phyloP scores from a whole-genome alignment of 73 alveolate species.

The Paramecium primaurelia region DNA sequence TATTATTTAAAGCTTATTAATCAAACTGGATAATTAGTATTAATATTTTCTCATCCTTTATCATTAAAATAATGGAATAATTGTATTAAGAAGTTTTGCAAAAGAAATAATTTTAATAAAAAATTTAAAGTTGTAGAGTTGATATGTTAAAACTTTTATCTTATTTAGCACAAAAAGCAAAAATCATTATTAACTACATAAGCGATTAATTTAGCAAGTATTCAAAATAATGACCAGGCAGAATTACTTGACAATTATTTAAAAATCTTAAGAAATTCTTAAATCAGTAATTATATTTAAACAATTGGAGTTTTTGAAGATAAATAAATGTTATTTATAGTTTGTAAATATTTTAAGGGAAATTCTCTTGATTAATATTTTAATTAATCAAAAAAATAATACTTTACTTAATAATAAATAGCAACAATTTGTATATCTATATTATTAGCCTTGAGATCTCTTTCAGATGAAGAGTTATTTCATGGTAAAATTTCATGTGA shows the following conservation, averaged over 20 bases:
- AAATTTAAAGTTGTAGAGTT: not conserved
- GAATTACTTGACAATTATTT: conserved; percentile 9
- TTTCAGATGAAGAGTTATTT: not conserved
- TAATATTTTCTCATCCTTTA: conserved; percentile 1
- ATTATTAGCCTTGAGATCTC: not conserved
- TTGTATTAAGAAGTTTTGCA: not conserved
- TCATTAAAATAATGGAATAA: not conserved
- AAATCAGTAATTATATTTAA: not conserved
- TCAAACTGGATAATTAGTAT: not conserved
- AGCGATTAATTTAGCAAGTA: not conserved
- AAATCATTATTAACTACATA: not conserved
- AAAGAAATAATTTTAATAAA: not conserved
- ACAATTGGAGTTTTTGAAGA: not conserved
- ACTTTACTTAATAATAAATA: not conserved
- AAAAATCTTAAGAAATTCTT: not conserved
- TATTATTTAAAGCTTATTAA: not conserved
- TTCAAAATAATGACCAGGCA: not conserved
- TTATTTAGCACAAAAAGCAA: not conserved
- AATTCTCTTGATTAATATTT: not conserved
- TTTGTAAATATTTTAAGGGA: not conserved
- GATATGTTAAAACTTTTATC: not conserved
- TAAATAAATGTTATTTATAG: not conserved
- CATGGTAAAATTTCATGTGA: not conserved
- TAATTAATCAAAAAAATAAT: not conserved
- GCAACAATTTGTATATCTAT: not conserved